These are phyloP conservation scores for Aspergillus pseudotamarii DNA, from an alignment of 2,329 filamentous ascomycete genomes.

Conservation along the genomic window DNA sequence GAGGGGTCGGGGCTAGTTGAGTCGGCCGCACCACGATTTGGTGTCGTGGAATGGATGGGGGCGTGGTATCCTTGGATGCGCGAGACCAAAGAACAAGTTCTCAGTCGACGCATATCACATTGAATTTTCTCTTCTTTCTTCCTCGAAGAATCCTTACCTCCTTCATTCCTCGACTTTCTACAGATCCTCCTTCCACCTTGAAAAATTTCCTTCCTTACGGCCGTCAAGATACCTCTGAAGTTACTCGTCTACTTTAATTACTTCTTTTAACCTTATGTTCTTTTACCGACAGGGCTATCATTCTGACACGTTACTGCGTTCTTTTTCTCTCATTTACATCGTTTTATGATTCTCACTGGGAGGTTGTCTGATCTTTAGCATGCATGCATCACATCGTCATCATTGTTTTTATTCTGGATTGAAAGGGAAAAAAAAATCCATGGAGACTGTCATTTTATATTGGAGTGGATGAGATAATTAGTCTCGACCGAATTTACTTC, in stretches of 20 bases:
- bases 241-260: slow-evolving; percentile 16
- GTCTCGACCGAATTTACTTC: neutral
- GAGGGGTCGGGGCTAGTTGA: slow-evolving; percentile 32
- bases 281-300: neutral
- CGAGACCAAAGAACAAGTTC: slow-evolving; percentile 31
- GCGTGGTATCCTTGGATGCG: slow-evolving; percentile 50
- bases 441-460: neutral
- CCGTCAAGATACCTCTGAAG: slow-evolving; percentile 23
- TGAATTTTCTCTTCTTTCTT: slow-evolving; percentile 1
- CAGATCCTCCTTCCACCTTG: neutral
- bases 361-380: slow-evolving; percentile 9
- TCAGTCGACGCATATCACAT: slow-evolving; percentile 17
- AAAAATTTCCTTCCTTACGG: slow-evolving; percentile 11
- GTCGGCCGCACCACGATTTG: slow-evolving; percentile 38
- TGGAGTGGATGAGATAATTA: neutral
- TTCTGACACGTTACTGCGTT: neutral
- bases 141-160: slow-evolving; percentile 4
- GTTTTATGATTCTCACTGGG: slow-evolving; percentile 8
- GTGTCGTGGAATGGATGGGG: slow-evolving; percentile 43
- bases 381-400: slow-evolving; percentile 9
- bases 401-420: neutral
- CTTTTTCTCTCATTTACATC: neutral
- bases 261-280: slow-evolving; percentile 9
- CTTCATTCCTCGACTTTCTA: slow-evolving; percentile 1
- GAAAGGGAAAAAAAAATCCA: neutral